Percentiles rank a stretch among this genome's conserved stretches.
Evolutionary conservation across 805 yeast species (phyloP).

Genomic region (Candida coquimbonensis): DNA sequence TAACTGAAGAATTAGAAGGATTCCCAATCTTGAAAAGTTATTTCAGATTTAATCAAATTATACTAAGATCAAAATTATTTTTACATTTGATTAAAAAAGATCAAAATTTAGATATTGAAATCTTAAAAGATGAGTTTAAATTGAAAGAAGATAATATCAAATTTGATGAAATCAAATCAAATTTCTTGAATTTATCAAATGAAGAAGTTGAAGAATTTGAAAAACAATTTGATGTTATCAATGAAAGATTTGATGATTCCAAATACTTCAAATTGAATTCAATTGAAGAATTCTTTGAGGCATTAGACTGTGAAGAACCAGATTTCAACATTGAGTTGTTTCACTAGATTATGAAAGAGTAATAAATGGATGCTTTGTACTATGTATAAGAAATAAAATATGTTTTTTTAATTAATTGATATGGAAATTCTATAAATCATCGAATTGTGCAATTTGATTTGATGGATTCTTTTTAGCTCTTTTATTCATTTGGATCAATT

Average conservation of each 20-base stretch:
- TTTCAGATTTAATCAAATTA: constrained; percentile 14
- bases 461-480: constrained; percentile 36
- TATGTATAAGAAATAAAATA: background rate
- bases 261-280: constrained; percentile 5
- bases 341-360: background rate
- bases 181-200: constrained; percentile 2
- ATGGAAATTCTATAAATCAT: constrained; percentile 33
- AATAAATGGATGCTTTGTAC: background rate
- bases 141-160: constrained; percentile 4
- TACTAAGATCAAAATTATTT: constrained; percentile 9
- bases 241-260: constrained; percentile 11
- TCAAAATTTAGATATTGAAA: constrained; percentile 6
- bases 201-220: constrained; percentile 8
- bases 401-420: background rate
- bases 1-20: constrained; percentile 16
- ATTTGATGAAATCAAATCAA: constrained; percentile 9
- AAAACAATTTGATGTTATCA: constrained; percentile 9
- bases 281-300: constrained; percentile 9
- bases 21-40: constrained; percentile 13
- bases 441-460: constrained; percentile 52
- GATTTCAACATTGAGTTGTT: constrained; percentile 12
- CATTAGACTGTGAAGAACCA: constrained; percentile 15
- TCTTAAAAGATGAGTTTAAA: constrained; percentile 6
- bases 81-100: constrained; percentile 14
- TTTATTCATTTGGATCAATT: constrained; percentile 59